Evolutionary conservation across 495 filamentous ascomycete species (phyloP), one percentile per base, ranked within the genome.

Genomic region (Astrothelium macrocarpum): DNA sequence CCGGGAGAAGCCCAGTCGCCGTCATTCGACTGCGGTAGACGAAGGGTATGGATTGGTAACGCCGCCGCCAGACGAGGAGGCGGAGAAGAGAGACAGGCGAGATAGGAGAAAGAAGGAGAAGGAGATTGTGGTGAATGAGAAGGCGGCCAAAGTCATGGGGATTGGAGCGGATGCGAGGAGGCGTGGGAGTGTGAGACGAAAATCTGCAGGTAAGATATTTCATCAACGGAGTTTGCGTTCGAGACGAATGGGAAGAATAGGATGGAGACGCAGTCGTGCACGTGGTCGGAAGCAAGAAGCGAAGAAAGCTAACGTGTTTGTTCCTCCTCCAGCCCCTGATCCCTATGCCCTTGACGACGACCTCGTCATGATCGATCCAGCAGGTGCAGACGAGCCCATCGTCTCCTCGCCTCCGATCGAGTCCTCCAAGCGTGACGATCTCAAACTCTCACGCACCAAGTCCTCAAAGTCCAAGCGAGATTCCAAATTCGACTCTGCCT

Each of bases 81-180:
- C 16, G 25, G 49, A 56, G 23, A 56, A 56, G 4, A 26, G 25
- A 25, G 49, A 56, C 0, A 20, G 49, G 2, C 26, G 49, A 16
- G 49, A 56, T 9, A 56, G 49, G 25, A 56, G 49, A 25, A 56
- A 56, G 49, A 56, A 56, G 49, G 49, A 56, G 29, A 64, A 72
- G 46, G 70, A 74, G 53, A 72, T 69, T 11, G 78, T 78, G 32
- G 70, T 82, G 43, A 69, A 77, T 32, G 77, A 77, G 36, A 87
- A 87, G 72, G 84, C 82, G 53, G 82, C 84, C 12, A 82, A 81
- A 71, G 63, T 86, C 58, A 84, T 86, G 81, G 84, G 83, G 32
- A 74, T 80, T 23, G 71, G 71, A 36, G 65, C 64, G 10, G 64
- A 66, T 26, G 63, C 65, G 12, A 68, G 29, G 49, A 12, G 49